Evolutionary conservation across 1,139 yeast genomes (phyloP).

Genomic region (Candida smagusa): DNA sequence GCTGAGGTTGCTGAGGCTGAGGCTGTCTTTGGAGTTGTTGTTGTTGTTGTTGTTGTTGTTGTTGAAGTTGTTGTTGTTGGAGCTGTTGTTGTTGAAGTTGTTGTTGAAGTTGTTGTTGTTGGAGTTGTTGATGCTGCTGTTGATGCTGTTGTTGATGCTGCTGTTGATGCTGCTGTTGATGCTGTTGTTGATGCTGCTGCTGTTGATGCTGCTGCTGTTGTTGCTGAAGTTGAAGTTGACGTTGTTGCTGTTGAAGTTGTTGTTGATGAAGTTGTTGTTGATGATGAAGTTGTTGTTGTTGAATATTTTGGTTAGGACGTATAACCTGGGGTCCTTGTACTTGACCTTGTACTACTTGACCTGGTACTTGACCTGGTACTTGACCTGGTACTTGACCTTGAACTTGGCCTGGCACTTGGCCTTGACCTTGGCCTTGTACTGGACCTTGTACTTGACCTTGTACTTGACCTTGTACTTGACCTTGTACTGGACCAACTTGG

Average conservation of each 20-base stretch:
- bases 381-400: no score
- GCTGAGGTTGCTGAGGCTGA: neutral
- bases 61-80: neutral
- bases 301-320: neutral
- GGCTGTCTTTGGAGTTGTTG: neutral
- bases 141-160: constrained; percentile 4
- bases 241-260: constrained; percentile 13
- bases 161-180: constrained; percentile 2
- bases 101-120: neutral
- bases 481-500: no score
- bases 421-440: no score
- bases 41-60: neutral
- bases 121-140: constrained; percentile 1
- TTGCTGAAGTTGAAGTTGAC: constrained; percentile 12
- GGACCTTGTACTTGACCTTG: no score
- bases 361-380: no score
- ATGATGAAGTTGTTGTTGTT: constrained; percentile 8
- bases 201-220: constrained; percentile 6
- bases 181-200: constrained; percentile 8
- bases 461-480: no score
- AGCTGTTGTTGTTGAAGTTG: neutral
- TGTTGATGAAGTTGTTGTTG: constrained; percentile 3
- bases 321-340: no score
- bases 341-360: no score
- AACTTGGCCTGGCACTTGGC: no score